phyloP scores from a whole-genome alignment of 1,284 basidiomycete genomes.

The Omphalotus olearius region DNA sequence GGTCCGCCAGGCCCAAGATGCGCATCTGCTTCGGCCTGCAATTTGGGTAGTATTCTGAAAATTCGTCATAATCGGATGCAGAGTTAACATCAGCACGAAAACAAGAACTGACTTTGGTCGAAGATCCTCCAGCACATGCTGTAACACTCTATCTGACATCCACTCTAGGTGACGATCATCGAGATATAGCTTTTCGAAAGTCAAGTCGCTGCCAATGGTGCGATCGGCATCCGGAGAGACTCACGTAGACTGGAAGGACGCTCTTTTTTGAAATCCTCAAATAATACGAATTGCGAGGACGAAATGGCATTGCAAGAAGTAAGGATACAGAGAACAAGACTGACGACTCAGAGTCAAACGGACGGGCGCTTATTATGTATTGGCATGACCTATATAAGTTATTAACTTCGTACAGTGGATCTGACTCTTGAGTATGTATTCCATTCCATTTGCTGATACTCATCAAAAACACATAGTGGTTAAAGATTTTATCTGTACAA shows the following conservation, averaged over 20 bases:
- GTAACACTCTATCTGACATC: constrained; percentile 73
- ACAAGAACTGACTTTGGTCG: constrained; percentile 51
- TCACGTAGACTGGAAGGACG: constrained; percentile 69
- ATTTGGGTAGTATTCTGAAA: constrained; percentile 63
- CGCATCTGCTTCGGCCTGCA: constrained; percentile 53
- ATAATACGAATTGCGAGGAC: constrained; percentile 63
- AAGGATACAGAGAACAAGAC: background rate
- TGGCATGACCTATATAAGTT: too few relatives aligned
- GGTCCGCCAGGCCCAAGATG: constrained; percentile 35
- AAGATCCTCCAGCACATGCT: constrained; percentile 68
- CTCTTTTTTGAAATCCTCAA: constrained; percentile 60
- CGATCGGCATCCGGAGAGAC: constrained; percentile 17
- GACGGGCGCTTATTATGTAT: too few relatives aligned
- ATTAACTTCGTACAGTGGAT: too few relatives aligned
- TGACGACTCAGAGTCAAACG: too few relatives aligned
- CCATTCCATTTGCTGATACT: too few relatives aligned
- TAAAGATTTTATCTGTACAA: background rate
- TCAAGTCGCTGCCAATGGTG: background rate
- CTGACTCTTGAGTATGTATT: too few relatives aligned
- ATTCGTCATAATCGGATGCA: background rate
- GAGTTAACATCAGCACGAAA: background rate
- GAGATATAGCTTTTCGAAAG: constrained; percentile 55
- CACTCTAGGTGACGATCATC: constrained; percentile 74
- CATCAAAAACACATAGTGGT: too few relatives aligned
- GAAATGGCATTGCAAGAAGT: constrained; percentile 38